Evolutionary conservation across 208 protist species (phyloP).

Genomic region (Acanthamoeba triangularis): DNA sequence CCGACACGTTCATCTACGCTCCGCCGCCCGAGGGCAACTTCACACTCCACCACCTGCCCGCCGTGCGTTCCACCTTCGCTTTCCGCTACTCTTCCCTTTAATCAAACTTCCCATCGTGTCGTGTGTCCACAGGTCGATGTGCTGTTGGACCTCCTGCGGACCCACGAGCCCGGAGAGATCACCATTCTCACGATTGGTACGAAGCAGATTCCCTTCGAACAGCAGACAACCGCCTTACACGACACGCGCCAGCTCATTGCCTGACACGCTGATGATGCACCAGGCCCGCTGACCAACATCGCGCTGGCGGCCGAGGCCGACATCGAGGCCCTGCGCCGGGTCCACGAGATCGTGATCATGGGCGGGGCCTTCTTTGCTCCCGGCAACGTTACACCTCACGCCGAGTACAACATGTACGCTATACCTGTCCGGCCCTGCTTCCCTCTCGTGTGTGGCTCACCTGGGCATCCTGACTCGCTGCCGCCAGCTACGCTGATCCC

Average conservation of each 20-base stretch:
- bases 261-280: no score
- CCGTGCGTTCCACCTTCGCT: background rate
- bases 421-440: background rate
- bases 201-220: background rate
- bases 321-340: conserved; percentile 1
- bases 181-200: conserved; percentile 40
- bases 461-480: background rate
- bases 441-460: background rate
- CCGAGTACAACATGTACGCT: conserved; percentile 46
- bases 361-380: conserved; percentile 16
- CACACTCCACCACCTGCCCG: background rate
- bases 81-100: background rate
- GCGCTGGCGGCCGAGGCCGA: conserved; percentile 27
- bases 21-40: conserved; percentile 40
- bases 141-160: background rate
- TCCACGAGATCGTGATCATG: conserved; percentile 52
- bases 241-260: background rate
- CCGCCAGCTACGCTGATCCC: conserved; percentile 30
- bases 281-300: conserved; percentile 54
- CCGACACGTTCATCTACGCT: background rate
- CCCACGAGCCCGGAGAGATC: background rate
- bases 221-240: background rate
- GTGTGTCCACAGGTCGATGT: background rate
- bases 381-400: conserved; percentile 12
- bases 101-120: background rate